phyloP scores from a whole-genome alignment of 2,329 filamentous ascomycete species.

The Blumeria graminis region DNA sequence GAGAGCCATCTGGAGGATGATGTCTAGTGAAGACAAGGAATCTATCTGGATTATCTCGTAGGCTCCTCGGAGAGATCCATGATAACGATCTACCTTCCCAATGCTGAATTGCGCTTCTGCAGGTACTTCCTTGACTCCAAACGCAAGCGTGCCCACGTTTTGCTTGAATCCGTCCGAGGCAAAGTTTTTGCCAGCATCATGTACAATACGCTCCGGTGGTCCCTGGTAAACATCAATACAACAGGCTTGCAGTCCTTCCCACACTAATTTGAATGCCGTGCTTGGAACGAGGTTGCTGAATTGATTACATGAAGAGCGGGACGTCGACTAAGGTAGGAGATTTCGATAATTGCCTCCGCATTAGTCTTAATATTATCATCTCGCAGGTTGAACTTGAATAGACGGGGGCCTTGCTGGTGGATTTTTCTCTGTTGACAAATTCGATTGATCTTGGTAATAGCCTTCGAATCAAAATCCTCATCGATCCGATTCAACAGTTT shows the following conservation, averaged over 20 bases:
- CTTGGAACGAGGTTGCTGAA: conserved; percentile 1
- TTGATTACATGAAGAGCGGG: background rate
- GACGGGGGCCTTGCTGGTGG: background rate
- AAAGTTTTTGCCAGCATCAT: conserved; percentile 3
- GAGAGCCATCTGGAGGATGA: background rate
- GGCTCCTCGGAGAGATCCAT: background rate
- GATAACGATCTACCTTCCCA: background rate
- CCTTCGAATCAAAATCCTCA: background rate
- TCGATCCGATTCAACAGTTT: background rate
- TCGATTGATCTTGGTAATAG: background rate
- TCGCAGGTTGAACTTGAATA: background rate
- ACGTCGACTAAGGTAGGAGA: conserved; percentile 1
- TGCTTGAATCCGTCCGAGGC: conserved; percentile 2
- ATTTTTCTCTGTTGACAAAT: background rate
- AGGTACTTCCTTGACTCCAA: background rate
- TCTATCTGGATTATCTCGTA: background rate
- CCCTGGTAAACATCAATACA: conserved; percentile 2
- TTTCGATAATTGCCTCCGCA: conserved; percentile 2
- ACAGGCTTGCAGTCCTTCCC: conserved; percentile 1
- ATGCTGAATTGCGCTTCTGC: background rate
- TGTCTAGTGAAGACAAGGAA: background rate
- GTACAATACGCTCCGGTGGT: background rate
- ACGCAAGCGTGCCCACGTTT: background rate
- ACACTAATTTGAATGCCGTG: background rate
- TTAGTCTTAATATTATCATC: conserved; percentile 1